These are phyloP conservation scores for Emergomyces orientalis DNA, from an alignment of 2,329 filamentous ascomycete species.

Conservation along the genomic window DNA sequence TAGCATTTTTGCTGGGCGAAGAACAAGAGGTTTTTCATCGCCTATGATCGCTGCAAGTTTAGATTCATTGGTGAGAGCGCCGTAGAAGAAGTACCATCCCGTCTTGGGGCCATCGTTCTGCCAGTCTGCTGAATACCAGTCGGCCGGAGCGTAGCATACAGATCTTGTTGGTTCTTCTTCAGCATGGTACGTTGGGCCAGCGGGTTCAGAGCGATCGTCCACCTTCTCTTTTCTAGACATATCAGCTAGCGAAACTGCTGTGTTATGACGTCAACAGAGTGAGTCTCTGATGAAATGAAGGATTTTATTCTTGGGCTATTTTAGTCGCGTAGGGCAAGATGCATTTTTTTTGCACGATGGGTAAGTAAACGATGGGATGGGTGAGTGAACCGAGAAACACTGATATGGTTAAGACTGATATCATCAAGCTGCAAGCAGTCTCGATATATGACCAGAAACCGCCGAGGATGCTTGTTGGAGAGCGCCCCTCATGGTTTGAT, in stretches of 20 bases:
- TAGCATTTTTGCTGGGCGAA: constrained; percentile 6
- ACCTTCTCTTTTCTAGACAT: not conserved
- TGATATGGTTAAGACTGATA: not conserved
- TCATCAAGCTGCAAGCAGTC: not conserved
- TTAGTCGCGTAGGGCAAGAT: not conserved
- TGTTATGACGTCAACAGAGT: not conserved
- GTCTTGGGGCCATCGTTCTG: constrained; percentile 2
- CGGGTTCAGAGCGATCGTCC: not conserved
- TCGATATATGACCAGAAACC: not conserved
- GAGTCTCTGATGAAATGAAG: not conserved
- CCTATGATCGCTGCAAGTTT: constrained; percentile 10
- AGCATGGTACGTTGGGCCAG: not conserved
- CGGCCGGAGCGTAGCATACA: constrained; percentile 8
- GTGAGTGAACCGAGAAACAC: not conserved
- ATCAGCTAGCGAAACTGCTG: not conserved
- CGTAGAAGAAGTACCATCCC: constrained; percentile 18
- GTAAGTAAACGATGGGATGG: not conserved
- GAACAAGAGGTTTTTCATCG: not conserved
- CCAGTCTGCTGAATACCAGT: constrained; percentile 11
- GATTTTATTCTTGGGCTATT: not conserved
- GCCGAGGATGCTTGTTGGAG: not conserved
- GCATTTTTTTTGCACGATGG: not conserved
- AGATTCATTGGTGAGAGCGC: constrained; percentile 8
- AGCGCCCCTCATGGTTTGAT: not conserved
- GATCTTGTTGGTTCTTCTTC: constrained; percentile 2